Evolutionary conservation across 306 rosid species (phyloP), one percentile per base, ranked within the genome.

Genomic region (Urtica urens): DNA sequence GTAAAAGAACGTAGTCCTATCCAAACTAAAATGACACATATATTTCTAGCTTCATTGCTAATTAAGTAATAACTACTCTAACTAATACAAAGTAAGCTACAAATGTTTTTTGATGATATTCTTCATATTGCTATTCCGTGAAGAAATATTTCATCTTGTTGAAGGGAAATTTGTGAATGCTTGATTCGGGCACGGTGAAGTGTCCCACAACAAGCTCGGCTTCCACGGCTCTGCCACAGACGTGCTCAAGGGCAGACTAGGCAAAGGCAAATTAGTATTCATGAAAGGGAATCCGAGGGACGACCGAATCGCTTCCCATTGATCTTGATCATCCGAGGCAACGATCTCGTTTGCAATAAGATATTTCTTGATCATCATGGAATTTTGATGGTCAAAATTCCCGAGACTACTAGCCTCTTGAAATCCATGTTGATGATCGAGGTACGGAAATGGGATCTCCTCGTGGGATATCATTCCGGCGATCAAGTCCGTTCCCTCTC

Each of bases 141-240:
- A 44, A 42, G 60, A 76, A 63, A 85, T 73, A 43, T 71, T 73
- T 69, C 88, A 71, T 69, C 78, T 79, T 46, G 79, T 79, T 24
- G 65, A 51, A 45, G 77, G 65, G 53, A 58, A 71, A 74, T 45
- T 75, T 23, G 81, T 75, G 53, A 79, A 77, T 69, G 73, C 61
- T 63, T 82, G 81, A 65, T 62, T 67, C 8, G 93, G 87, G 58
- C 83, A 79, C 28, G 79, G 65, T 17, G 84, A 76, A 60, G 85
- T 66, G 50, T 83, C 88, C 88, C 88, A 83, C 48, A 59, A 63
- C 73, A 79, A 42, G 63, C 68, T 76, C 42, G 94, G 69, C 77
- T 79, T 82, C 87, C 93, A 82, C 63, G 74, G 73, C 51, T 79
- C 78, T 6, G 68, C 77, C 53, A 42, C 42, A 15, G 24, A 59